phyloP scores from a whole-genome alignment of 2,329 filamentous ascomycete species.

The Apiospora hydei region DNA sequence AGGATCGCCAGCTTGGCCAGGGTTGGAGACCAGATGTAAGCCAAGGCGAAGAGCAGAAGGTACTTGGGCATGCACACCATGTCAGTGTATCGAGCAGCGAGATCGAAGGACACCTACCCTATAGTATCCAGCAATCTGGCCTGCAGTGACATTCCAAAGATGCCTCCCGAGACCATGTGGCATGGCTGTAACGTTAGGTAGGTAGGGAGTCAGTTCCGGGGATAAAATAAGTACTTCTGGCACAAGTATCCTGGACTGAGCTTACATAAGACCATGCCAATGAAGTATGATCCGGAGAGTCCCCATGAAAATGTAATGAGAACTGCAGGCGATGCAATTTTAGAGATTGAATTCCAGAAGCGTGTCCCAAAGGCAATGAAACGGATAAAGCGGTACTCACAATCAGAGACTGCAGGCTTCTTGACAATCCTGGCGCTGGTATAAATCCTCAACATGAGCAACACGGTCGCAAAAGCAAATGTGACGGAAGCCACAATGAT shows the following conservation, averaged over 20 bases:
- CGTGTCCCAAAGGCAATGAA: not conserved
- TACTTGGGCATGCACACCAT: not conserved
- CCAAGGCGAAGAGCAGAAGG: not conserved
- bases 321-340: not conserved
- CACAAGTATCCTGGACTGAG: too few relatives aligned
- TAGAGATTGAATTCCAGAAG: not conserved
- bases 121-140: not conserved
- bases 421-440: not conserved
- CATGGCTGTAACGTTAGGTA: not conserved
- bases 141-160: not conserved
- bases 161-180: not conserved
- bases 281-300: not conserved
- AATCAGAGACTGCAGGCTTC: not conserved
- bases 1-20: slow-evolving; percentile 9
- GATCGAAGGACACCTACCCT: not conserved
- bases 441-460: not conserved
- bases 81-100: not conserved
- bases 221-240: not conserved
- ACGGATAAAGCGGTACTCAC: not conserved
- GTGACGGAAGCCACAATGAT: not conserved
- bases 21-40: slow-evolving; percentile 3
- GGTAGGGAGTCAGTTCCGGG: not conserved
- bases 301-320: not conserved
- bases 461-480: not conserved
- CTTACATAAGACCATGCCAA: not conserved